Conservation (phyloP, 495 filamentous ascomycete species). For the Penicillium cinerascens region DNA sequence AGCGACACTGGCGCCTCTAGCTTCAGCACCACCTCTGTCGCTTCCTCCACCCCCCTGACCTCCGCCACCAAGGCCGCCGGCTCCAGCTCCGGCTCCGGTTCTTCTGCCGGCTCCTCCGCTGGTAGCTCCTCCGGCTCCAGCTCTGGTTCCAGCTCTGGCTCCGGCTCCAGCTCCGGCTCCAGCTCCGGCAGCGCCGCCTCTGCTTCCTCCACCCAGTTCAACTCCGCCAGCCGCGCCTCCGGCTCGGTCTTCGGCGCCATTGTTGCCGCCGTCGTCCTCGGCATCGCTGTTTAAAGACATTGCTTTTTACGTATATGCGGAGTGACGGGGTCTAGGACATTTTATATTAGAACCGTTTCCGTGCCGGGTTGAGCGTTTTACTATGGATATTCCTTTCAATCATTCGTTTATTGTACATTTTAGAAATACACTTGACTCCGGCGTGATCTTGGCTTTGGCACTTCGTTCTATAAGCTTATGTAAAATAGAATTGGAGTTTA, state of each 20-base stretch:
- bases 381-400: constrained; percentile 13
- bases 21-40: not conserved
- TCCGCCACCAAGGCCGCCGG: constrained; percentile 9
- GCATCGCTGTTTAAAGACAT: constrained; percentile 30
- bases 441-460: not conserved
- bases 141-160: constrained; percentile 9
- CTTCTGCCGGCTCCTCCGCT: constrained; percentile 23
- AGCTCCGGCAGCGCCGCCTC: constrained; percentile 12
- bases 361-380: constrained; percentile 7
- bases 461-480: not conserved
- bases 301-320: constrained; percentile 11
- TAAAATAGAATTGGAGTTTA: not conserved
- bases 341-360: constrained; percentile 2
- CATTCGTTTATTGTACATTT: constrained; percentile 18
- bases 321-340: constrained; percentile 15
- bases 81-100: constrained; percentile 29
- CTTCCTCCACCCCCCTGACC: constrained; percentile 8
- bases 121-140: constrained; percentile 13
- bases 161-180: constrained; percentile 16
- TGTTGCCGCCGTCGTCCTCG: constrained; percentile 26
- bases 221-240: constrained; percentile 13
- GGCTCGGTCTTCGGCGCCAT: constrained; percentile 26
- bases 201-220: constrained; percentile 2
- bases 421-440: constrained; percentile 8
- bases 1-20: constrained; percentile 9